Percentiles rank a stretch among this genome's conserved stretches.
Evolutionary conservation across 805 yeast genomes (phyloP).

Genomic region (Metschnikowia proteae): DNA sequence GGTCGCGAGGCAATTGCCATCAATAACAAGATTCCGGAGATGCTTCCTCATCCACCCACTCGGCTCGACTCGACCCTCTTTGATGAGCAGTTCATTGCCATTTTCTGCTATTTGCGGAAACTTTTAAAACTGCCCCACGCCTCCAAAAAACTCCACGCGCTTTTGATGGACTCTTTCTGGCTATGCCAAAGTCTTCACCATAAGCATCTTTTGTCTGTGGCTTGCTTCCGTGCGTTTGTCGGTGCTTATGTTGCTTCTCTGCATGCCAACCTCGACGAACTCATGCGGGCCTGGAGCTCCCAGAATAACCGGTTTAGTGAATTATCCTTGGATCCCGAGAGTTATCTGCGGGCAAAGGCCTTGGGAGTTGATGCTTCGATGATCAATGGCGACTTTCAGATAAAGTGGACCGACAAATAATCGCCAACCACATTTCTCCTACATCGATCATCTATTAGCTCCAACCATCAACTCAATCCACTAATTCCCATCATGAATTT

Average conservation of each 20-base stretch:
- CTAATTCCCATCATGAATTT: too few species aligned
- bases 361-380: background rate
- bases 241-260: constrained; percentile 11
- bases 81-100: constrained; percentile 8
- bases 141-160: background rate
- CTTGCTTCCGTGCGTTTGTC: constrained; percentile 10
- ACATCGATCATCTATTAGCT: too few species aligned
- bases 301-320: background rate
- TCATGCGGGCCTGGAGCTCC: background rate
- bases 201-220: background rate
- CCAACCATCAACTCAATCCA: too few species aligned
- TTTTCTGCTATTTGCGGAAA: constrained; percentile 7
- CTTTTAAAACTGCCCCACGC: background rate
- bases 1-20: constrained; percentile 26
- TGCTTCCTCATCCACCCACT: constrained; percentile 7
- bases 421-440: too few species aligned
- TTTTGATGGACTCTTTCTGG: constrained; percentile 2
- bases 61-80: constrained; percentile 1
- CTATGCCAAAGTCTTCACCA: constrained; percentile 4
- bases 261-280: constrained; percentile 5
- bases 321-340: background rate
- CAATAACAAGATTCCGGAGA: constrained; percentile 18
- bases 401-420: background rate
- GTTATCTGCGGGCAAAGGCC: background rate
- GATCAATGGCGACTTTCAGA: background rate